phyloP scores from a whole-genome alignment of 2,329 filamentous ascomycete species.

The Orbilia ellipsospora region DNA sequence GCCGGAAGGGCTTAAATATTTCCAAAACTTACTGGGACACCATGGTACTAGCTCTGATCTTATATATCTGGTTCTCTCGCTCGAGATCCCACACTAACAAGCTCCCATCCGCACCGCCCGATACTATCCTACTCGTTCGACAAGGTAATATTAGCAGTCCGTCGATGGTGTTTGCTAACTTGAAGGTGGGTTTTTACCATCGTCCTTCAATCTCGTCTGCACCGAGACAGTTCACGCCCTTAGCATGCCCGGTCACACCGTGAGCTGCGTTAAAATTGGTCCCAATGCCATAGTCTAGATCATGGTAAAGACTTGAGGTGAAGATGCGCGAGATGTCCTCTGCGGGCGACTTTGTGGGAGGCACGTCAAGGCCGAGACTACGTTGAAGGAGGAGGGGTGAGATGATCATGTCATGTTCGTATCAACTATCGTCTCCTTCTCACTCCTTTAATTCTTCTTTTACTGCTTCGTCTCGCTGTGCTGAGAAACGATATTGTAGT shows the following conservation, averaged over 20 bases:
- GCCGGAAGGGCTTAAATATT: not conserved
- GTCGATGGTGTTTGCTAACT: not conserved
- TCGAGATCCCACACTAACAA: constrained; percentile 50
- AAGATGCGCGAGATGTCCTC: constrained; percentile 25
- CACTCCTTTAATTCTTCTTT: not conserved
- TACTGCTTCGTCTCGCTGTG: too few species aligned
- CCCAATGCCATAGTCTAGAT: constrained; percentile 31
- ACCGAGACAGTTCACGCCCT: constrained; percentile 43
- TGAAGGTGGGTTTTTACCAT: constrained; percentile 19
- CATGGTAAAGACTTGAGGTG: constrained; percentile 31
- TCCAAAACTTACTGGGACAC: constrained; percentile 21
- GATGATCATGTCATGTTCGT: constrained; percentile 54
- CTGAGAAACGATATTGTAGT: too few species aligned
- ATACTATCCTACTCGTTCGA: constrained; percentile 24
- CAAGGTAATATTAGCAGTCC: not conserved
- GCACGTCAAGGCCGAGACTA: constrained; percentile 25
- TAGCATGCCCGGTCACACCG: constrained; percentile 21
- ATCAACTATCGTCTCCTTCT: not conserved
- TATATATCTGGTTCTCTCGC: constrained; percentile 7
- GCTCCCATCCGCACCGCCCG: constrained; percentile 51
- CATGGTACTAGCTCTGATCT: constrained; percentile 8
- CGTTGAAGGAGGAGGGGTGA: constrained; percentile 39
- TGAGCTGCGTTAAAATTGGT: constrained; percentile 12
- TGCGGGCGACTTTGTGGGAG: constrained; percentile 5
- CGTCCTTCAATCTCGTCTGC: constrained; percentile 36